phyloP scores from a whole-genome alignment of 352 stramenopile species.

The Pythium brachiatum region DNA sequence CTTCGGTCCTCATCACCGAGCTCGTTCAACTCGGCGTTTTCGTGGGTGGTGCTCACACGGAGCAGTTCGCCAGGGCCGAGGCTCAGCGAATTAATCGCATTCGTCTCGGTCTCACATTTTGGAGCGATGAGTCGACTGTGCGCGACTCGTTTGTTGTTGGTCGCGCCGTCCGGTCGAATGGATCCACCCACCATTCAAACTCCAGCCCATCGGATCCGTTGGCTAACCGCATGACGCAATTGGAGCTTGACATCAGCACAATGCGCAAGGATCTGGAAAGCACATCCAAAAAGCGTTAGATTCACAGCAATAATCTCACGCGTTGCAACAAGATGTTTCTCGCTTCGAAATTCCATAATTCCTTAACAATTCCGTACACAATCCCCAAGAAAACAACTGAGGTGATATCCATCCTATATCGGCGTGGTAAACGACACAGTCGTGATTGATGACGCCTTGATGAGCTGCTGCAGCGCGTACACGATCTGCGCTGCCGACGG shows the following conservation, averaged over 20 bases:
- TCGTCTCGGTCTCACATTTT: slow-evolving; percentile 59
- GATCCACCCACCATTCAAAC: neutral
- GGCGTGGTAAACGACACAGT: neutral
- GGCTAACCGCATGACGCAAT: neutral
- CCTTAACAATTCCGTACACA: no score
- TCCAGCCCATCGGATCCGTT: neutral
- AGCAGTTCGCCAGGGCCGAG: slow-evolving; percentile 29
- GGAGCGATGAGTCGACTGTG: slow-evolving; percentile 64
- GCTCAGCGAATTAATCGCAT: slow-evolving; percentile 78
- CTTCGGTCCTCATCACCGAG: slow-evolving; percentile 55
- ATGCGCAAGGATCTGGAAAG: neutral
- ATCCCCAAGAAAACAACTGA: no score
- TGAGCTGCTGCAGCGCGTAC: slow-evolving; percentile 19
- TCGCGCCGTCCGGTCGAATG: slow-evolving; percentile 41
- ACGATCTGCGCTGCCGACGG: slow-evolving; percentile 23
- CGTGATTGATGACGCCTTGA: slow-evolving; percentile 13
- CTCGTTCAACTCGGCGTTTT: slow-evolving; percentile 41
- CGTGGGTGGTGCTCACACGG: slow-evolving; percentile 20
- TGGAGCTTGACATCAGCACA: neutral
- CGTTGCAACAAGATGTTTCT: no score
- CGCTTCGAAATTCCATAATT: no score
- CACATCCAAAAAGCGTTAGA: neutral
- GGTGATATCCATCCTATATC: neutral
- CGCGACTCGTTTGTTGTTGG: slow-evolving; percentile 78
- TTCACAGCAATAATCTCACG: no score